phyloP scores from a whole-genome alignment of 257 asterid genomes.

The Solanum habrochaites region DNA sequence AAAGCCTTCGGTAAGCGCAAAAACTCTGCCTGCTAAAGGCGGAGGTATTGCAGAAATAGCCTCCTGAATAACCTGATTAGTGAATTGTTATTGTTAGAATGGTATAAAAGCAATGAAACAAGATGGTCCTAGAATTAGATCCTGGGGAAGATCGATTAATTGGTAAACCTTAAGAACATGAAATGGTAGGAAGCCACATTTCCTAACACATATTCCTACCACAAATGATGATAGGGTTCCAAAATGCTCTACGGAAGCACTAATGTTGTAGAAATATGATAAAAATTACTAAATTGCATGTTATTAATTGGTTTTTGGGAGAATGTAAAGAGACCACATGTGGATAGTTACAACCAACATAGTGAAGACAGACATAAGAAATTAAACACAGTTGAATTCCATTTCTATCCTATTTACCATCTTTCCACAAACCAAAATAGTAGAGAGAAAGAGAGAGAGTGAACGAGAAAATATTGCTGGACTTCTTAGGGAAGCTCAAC shows the following conservation, averaged over 20 bases:
- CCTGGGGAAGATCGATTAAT: not conserved
- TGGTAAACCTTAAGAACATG: not conserved
- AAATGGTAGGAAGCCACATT: not conserved
- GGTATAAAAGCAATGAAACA: not conserved
- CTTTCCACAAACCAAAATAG: not conserved
- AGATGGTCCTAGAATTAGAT: not conserved
- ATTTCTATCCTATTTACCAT: not conserved
- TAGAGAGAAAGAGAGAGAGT: not conserved
- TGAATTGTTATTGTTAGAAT: not conserved
- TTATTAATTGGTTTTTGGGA: not conserved
- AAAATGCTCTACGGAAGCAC: not conserved
- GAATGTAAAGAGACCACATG: not conserved
- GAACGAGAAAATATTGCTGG: not conserved
- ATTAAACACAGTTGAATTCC: not conserved
- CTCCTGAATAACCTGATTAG: slow-evolving; percentile 58
- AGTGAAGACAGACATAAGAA: not conserved
- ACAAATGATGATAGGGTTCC: not conserved
- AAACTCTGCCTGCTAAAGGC: slow-evolving; percentile 75
- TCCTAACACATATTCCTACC: not conserved
- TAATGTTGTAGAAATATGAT: not conserved
- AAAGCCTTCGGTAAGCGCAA: slow-evolving; percentile 76
- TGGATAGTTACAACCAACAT: not conserved
- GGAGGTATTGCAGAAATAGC: slow-evolving; percentile 62
- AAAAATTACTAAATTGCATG: not conserved
- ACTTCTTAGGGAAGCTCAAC: not conserved